phyloP scores from a whole-genome alignment of 371 early-diverging fungal species.

The Apophysomyces sp. region DNA sequence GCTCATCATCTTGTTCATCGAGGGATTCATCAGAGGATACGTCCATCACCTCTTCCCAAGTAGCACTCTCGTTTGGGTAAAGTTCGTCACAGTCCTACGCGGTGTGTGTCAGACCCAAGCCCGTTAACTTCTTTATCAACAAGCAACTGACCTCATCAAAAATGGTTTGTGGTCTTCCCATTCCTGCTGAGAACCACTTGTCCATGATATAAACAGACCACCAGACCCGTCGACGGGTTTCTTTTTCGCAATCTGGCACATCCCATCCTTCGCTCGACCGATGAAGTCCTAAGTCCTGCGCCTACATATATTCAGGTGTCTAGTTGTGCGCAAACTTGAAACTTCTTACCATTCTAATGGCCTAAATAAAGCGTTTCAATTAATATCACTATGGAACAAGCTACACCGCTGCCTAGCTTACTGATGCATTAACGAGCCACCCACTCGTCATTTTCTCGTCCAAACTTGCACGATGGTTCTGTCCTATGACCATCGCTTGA shows the following conservation, averaged over 20 bases:
- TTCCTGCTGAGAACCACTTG: conserved; percentile 51
- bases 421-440: conserved; percentile 41
- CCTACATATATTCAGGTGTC: conserved; percentile 20
- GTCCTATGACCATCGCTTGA: conserved; percentile 42
- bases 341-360: conserved; percentile 28
- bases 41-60: conserved; percentile 49
- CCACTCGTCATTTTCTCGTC: conserved; percentile 36
- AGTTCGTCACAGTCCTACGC: conserved; percentile 43
- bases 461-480: conserved; percentile 42
- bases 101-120: neutral
- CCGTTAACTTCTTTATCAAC: neutral
- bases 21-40: conserved; percentile 3
- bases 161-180: conserved; percentile 54
- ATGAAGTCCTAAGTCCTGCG: conserved; percentile 69
- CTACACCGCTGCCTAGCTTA: conserved; percentile 10
- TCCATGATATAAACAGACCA: conserved; percentile 66
- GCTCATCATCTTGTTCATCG: conserved; percentile 9
- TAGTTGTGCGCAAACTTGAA: neutral
- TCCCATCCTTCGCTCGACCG: conserved; percentile 55
- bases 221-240: conserved; percentile 64
- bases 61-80: conserved; percentile 41
- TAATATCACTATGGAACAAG: neutral
- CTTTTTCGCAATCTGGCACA: conserved; percentile 54
- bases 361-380: conserved; percentile 1
- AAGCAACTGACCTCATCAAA: conserved; percentile 48